A percentile compares a stretch with the other conserved stretches of the same genome.
phyloP scores from a whole-genome alignment of 192 early-diverging fungal species.

The Backusella liffmaniae region DNA sequence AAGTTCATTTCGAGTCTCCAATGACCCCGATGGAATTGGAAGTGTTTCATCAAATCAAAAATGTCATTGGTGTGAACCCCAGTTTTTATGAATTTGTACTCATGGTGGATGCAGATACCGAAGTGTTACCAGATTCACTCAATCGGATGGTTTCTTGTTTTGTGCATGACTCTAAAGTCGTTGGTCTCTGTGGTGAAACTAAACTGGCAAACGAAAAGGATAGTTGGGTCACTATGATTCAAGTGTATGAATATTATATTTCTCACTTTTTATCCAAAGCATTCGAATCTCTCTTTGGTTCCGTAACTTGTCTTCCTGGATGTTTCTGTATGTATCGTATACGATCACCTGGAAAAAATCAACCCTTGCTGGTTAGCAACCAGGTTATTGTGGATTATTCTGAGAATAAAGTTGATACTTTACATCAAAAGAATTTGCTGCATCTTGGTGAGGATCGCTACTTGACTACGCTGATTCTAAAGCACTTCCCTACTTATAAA shows the following conservation, averaged over 20 bases:
- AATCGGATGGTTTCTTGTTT: constrained; percentile 89
- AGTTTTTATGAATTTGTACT: constrained; percentile 93
- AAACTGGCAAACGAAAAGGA: constrained; percentile 87
- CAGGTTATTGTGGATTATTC: constrained; percentile 90
- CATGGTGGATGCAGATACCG: constrained; percentile 98
- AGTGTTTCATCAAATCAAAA: constrained; percentile 98
- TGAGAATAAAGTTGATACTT: constrained; percentile 90
- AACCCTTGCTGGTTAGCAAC: constrained; percentile 86
- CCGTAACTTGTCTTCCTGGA: constrained; percentile 95
- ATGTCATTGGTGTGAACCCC: constrained; percentile 96
- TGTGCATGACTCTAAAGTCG: constrained; percentile 86
- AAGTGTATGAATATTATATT: constrained; percentile 98
- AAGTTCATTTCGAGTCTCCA: constrained; percentile 88
- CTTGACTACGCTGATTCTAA: constrained; percentile 87
- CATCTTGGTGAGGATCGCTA: constrained; percentile 98
- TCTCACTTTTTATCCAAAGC: constrained; percentile 94
- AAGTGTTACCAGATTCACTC: constrained; percentile 85
- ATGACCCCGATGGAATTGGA: constrained; percentile 98
- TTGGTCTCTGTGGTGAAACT: constrained; percentile 96
- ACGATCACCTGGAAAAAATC: constrained; percentile 81
- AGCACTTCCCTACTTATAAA: constrained; percentile 96
- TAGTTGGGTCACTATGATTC: constrained; percentile 97
- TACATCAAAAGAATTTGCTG: constrained; percentile 98
- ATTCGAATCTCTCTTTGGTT: constrained; percentile 95
- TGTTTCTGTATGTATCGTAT: constrained; percentile 99